Conservation (phyloP, 805 yeast species). For the Saturnispora sanitii region DNA sequence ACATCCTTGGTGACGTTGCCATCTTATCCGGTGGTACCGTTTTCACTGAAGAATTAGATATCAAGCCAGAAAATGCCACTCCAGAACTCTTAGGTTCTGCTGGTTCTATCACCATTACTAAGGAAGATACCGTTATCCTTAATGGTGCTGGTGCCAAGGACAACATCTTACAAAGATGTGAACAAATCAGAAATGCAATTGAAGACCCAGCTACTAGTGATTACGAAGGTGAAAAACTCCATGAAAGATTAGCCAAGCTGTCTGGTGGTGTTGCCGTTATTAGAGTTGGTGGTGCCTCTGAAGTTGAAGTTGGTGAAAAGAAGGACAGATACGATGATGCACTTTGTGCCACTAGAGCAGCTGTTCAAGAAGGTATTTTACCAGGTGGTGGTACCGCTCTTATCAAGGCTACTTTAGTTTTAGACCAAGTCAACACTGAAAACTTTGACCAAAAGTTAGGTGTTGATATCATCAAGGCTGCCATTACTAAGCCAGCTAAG, state of each 20-base stretch:
- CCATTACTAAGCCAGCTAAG: constrained; percentile 91
- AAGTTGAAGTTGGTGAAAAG: constrained; percentile 98
- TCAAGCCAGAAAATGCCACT: constrained; percentile 92
- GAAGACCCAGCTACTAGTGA: constrained; percentile 69
- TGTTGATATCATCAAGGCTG: constrained; percentile 84
- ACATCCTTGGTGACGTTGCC: constrained; percentile 91
- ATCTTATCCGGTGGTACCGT: constrained; percentile 89
- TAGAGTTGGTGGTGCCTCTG: constrained; percentile 95
- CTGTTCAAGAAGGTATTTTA: constrained; percentile 95
- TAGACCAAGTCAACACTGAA: constrained; percentile 60
- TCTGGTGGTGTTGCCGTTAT: constrained; percentile 98
- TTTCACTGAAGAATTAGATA: constrained; percentile 85
- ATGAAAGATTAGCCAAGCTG: constrained; percentile 93
- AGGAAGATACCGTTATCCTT: constrained; percentile 89
- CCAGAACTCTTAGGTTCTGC: constrained; percentile 83
- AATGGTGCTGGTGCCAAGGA: constrained; percentile 89
- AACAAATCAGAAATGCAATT: constrained; percentile 79
- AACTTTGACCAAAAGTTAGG: constrained; percentile 97
- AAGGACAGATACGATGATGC: constrained; percentile 99
- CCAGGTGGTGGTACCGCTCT: constrained; percentile 99
- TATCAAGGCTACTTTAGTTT: constrained; percentile 75
- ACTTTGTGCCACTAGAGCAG: constrained; percentile 96
- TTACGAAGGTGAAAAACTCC: constrained; percentile 93
- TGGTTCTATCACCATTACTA: constrained; percentile 85
- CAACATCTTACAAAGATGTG: constrained; percentile 74